phyloP scores from a whole-genome alignment of 1,284 basidiomycete genomes.

The Ceratobasidium sp. region DNA sequence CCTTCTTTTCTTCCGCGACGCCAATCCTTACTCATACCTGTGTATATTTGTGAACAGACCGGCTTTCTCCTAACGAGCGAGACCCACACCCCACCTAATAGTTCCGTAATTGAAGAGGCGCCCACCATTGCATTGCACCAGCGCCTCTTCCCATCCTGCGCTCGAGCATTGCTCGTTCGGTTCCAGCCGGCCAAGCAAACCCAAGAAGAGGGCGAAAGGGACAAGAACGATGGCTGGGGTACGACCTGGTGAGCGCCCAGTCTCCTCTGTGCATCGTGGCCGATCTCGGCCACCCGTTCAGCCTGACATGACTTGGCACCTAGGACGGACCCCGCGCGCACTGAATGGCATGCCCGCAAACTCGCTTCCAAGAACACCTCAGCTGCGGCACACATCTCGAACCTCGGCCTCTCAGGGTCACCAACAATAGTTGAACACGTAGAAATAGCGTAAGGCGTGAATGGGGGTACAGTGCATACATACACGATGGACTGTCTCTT shows the following conservation, averaged over 20 bases:
- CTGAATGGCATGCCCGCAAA: constrained; percentile 42
- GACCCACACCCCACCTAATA: constrained; percentile 37
- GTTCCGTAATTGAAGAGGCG: constrained; percentile 39
- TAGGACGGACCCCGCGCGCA: constrained; percentile 35
- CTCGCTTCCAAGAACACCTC: constrained; percentile 42
- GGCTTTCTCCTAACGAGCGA: constrained; percentile 39
- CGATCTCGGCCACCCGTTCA: too few species aligned
- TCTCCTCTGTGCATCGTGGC: not conserved
- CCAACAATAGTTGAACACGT: constrained; percentile 29
- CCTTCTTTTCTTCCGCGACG: not conserved
- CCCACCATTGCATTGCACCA: constrained; percentile 43
- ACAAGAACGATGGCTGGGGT: constrained; percentile 33
- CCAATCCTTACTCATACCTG: not conserved
- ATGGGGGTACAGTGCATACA: constrained; percentile 15
- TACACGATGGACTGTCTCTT: not conserved
- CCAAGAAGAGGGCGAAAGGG: not conserved
- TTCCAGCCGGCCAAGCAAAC: not conserved
- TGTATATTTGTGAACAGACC: not conserved
- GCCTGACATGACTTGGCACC: not conserved
- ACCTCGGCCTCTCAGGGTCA: constrained; percentile 30
- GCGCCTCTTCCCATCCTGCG: constrained; percentile 24
- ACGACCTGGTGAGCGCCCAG: constrained; percentile 14
- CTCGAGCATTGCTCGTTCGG: constrained; percentile 30
- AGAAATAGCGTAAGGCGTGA: constrained; percentile 15
- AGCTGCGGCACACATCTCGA: constrained; percentile 35